A percentile compares a stretch with the other conserved stretches of the same genome.
These are phyloP conservation scores for Aureoboletus auriporus DNA, from an alignment of 768 basidiomycete species.

Conservation along the genomic window DNA sequence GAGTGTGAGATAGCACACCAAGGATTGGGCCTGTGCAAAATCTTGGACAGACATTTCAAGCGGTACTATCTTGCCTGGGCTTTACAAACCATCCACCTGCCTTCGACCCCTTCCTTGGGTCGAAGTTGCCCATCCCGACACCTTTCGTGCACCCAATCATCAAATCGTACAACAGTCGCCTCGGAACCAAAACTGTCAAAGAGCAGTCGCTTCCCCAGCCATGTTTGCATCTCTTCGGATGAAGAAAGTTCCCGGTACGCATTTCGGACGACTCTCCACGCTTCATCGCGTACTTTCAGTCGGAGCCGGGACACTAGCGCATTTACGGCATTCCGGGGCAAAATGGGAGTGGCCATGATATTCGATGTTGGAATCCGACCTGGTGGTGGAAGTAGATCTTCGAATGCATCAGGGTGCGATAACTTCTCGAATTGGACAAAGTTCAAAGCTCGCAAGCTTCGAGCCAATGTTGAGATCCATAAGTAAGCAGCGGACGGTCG, in stretches of 20 bases:
- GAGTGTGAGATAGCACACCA: too few species aligned
- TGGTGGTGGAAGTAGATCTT: constrained; percentile 16
- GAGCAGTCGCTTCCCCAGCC: constrained; percentile 49
- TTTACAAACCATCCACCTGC: constrained; percentile 61
- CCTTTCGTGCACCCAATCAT: constrained; percentile 52
- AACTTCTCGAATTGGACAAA: constrained; percentile 50
- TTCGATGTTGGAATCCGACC: constrained; percentile 3
- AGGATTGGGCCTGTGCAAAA: neutral
- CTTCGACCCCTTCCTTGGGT: constrained; percentile 53
- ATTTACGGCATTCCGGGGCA: constrained; percentile 41
- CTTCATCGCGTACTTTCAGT: constrained; percentile 45
- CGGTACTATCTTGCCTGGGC: constrained; percentile 26
- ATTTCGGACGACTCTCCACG: constrained; percentile 57
- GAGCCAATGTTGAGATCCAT: constrained; percentile 56
- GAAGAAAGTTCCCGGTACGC: constrained; percentile 59
- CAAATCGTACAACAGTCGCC: constrained; percentile 29
- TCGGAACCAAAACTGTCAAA: constrained; percentile 35
- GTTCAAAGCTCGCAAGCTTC: constrained; percentile 49
- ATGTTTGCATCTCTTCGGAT: constrained; percentile 36
- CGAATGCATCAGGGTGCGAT: constrained; percentile 30
- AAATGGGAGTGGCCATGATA: neutral
- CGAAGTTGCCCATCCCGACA: constrained; percentile 43
- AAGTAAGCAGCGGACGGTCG: constrained; percentile 29
- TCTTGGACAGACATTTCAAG: neutral
- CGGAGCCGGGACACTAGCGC: constrained; percentile 46